Evolutionary conservation across 495 filamentous ascomycete genomes (phyloP).

Genomic region (Recurvomyces mirabilis): DNA sequence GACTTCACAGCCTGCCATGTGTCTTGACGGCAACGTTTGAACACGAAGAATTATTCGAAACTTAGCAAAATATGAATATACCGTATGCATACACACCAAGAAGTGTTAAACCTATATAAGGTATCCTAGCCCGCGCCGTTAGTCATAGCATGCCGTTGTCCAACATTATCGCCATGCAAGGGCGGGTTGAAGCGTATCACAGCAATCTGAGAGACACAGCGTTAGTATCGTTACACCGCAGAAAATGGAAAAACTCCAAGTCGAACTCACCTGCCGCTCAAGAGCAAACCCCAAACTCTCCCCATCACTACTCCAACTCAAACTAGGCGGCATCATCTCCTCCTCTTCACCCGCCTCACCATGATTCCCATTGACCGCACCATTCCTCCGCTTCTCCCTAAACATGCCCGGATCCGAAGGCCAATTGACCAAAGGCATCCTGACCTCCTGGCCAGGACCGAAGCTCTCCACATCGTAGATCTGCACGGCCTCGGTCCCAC

Average conservation of each 20-base stretch:
- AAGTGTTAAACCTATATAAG: no score
- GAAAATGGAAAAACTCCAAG: neutral
- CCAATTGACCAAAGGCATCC: neutral
- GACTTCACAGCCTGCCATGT: no score
- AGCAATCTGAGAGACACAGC: neutral
- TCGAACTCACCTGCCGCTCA: constrained; percentile 50
- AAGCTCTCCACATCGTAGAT: constrained; percentile 10
- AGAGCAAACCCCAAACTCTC: constrained; percentile 63
- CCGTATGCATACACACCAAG: no score
- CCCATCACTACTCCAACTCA: constrained; percentile 69
- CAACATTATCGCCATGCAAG: neutral
- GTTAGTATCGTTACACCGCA: neutral
- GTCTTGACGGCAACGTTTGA: no score
- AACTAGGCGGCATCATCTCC: constrained; percentile 35
- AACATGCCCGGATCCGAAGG: neutral
- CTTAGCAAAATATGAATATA: no score
- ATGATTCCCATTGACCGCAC: no score
- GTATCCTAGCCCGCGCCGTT: no score
- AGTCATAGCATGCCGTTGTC: no score
- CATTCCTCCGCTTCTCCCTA: no score
- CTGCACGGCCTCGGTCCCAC: constrained; percentile 10
- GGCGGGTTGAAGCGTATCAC: neutral
- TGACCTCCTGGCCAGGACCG: no score
- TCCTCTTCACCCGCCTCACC: constrained; percentile 35
- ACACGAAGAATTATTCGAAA: no score